Percentiles rank a stretch among this genome's conserved stretches.
These are phyloP conservation scores for Nicotiana rustica DNA, from an alignment of 305 asterid genomes.

Conservation along the genomic window DNA sequence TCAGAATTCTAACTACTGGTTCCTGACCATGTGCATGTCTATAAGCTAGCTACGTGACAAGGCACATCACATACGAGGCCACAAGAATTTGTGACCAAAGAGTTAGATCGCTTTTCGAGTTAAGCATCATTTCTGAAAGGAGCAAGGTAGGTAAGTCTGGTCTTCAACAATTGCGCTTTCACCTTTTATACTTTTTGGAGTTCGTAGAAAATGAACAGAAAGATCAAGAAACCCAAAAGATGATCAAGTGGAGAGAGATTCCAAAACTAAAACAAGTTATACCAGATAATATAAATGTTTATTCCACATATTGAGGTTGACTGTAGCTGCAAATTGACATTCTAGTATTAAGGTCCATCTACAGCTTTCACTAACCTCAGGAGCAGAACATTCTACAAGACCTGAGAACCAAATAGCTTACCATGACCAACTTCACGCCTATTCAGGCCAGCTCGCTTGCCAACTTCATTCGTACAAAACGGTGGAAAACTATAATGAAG, in stretches of 20 bases:
- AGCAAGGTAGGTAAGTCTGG: neutral
- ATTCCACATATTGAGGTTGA: constrained; percentile 11
- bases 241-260: constrained; percentile 22
- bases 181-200: neutral
- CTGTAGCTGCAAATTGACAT: constrained; percentile 7
- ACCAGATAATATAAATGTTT: neutral
- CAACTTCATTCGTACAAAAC: constrained; percentile 92
- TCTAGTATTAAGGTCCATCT: constrained; percentile 17
- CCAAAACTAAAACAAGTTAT: neutral
- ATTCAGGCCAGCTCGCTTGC: constrained; percentile 85
- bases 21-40: neutral
- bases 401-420: constrained; percentile 46
- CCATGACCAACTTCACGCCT: constrained; percentile 99
- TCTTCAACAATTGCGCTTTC: neutral
- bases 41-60: neutral
- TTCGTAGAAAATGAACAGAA: neutral
- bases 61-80: neutral
- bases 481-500: constrained; percentile 99
- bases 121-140: constrained; percentile 12
- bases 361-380: constrained; percentile 25
- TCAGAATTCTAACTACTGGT: neutral
- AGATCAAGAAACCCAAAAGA: constrained; percentile 1
- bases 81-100: constrained; percentile 10
- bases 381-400: neutral
- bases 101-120: neutral